Conservation (phyloP, 1,284 basidiomycete genomes). For the Volvariella volvacea region DNA sequence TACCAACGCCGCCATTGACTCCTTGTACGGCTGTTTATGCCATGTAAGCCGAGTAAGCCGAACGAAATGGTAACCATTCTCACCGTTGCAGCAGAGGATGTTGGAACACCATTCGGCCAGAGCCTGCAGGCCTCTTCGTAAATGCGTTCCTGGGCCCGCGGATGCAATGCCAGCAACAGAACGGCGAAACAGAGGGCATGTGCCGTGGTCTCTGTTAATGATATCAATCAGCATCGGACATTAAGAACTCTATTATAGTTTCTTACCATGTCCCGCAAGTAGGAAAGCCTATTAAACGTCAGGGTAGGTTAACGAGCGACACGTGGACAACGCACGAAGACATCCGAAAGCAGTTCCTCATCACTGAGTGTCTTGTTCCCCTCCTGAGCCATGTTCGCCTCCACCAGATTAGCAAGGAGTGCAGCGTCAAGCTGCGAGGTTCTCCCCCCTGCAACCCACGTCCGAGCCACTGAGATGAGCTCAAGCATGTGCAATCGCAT, state of each 20-base stretch:
- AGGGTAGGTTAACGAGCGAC: too few species aligned
- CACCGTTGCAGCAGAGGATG: too few species aligned
- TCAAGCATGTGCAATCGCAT: constrained; percentile 32
- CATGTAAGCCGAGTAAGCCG: too few species aligned
- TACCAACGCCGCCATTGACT: too few species aligned
- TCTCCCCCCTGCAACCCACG: constrained; percentile 22
- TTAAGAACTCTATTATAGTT: background rate
- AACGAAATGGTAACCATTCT: too few species aligned
- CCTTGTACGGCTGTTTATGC: too few species aligned
- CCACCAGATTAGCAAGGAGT: constrained; percentile 35
- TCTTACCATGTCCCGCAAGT: constrained; percentile 31
- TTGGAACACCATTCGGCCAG: constrained; percentile 24
- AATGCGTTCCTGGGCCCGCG: constrained; percentile 34
- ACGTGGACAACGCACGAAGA: constrained; percentile 30
- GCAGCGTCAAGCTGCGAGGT: constrained; percentile 23
- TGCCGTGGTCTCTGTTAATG: constrained; percentile 32
- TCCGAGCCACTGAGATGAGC: constrained; percentile 27
- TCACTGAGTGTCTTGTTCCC: constrained; percentile 27
- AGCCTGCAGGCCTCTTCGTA: constrained; percentile 30
- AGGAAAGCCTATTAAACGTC: constrained; percentile 23
- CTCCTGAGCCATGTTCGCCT: constrained; percentile 33
- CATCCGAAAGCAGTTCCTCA: constrained; percentile 36
- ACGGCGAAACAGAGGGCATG: constrained; percentile 36
- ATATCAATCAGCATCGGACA: constrained; percentile 3
- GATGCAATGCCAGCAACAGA: constrained; percentile 37